phyloP scores from a whole-genome alignment of 345 rosid species.

The Eutrema japonicum region DNA sequence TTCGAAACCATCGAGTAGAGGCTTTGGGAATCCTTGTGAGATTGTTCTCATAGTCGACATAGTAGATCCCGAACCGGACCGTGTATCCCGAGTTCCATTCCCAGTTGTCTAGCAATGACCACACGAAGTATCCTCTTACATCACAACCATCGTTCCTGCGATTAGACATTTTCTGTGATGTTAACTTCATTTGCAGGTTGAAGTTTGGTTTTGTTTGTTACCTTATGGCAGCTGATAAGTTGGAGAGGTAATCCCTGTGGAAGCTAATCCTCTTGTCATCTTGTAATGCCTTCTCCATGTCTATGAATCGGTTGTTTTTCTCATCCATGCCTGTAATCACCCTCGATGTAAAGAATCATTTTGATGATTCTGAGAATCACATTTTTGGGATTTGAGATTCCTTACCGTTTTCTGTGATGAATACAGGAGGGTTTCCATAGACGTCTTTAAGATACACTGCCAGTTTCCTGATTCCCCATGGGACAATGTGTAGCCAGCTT shows the following conservation, averaged over 20 bases:
- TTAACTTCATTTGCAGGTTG: neutral
- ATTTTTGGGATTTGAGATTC: too few species aligned
- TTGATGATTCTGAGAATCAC: too few species aligned
- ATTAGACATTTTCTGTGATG: neutral
- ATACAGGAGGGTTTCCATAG: constrained; percentile 74
- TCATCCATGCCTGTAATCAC: too few species aligned
- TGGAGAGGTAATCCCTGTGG: constrained; percentile 85
- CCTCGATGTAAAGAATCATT: too few species aligned
- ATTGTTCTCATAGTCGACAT: constrained; percentile 74
- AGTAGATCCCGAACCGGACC: constrained; percentile 83
- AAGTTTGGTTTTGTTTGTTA: constrained; percentile 10
- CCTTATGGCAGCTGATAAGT: constrained; percentile 87
- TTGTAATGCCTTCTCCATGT: constrained; percentile 60
- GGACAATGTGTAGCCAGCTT: constrained; percentile 83
- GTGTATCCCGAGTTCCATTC: constrained; percentile 96
- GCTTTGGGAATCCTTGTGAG: constrained; percentile 84
- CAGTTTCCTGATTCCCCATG: constrained; percentile 79
- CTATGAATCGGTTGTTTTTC: constrained; percentile 57
- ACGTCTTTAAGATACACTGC: constrained; percentile 66
- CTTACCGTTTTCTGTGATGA: constrained; percentile 85
- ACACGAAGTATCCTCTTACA: constrained; percentile 72
- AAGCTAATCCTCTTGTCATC: constrained; percentile 80
- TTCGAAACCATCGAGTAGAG: constrained; percentile 78
- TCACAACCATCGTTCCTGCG: constrained; percentile 68
- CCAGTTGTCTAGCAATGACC: constrained; percentile 97